These are phyloP conservation scores for Rhizopogon rudus DNA, from an alignment of 768 basidiomycete genomes.

Conservation along the genomic window DNA sequence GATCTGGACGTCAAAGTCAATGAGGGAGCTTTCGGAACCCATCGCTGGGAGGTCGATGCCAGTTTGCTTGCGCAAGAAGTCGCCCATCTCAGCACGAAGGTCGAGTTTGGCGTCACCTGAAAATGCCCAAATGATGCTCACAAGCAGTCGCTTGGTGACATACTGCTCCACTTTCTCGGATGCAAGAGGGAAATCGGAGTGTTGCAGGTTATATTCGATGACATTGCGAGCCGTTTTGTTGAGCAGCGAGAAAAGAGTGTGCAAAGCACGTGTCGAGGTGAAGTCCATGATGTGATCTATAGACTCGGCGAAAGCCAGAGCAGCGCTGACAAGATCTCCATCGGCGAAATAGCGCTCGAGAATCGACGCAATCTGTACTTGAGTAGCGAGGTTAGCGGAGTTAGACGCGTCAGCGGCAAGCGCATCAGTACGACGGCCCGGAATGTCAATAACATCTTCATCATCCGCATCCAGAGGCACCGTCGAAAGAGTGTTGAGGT, in stretches of 20 bases:
- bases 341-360: slow-evolving; percentile 80
- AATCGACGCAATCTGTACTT: slow-evolving; percentile 68
- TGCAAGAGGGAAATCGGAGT: slow-evolving; percentile 89
- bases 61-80: slow-evolving; percentile 78
- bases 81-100: slow-evolving; percentile 83
- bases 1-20: slow-evolving; percentile 94
- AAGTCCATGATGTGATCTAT: slow-evolving; percentile 99
- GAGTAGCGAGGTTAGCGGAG: slow-evolving; percentile 65
- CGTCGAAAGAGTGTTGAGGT: slow-evolving; percentile 70
- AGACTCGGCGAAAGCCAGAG: slow-evolving; percentile 74
- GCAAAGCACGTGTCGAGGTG: slow-evolving; percentile 84
- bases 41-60: slow-evolving; percentile 87
- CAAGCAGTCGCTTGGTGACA: slow-evolving; percentile 81
- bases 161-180: slow-evolving; percentile 87
- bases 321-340: slow-evolving; percentile 76
- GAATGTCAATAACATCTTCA: slow-evolving; percentile 62
- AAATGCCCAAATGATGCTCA: slow-evolving; percentile 97
- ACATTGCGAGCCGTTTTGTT: slow-evolving; percentile 95
- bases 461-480: slow-evolving; percentile 86
- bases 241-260: slow-evolving; percentile 93
- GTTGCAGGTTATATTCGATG: slow-evolving; percentile 91
- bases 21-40: slow-evolving; percentile 71
- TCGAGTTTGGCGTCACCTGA: slow-evolving; percentile 94
- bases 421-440: slow-evolving; percentile 55
- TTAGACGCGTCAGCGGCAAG: slow-evolving; percentile 39